Percentiles rank a stretch among this genome's conserved stretches.
Conservation (phyloP, 768 basidiomycete species). For the Nidularia sp. region DNA sequence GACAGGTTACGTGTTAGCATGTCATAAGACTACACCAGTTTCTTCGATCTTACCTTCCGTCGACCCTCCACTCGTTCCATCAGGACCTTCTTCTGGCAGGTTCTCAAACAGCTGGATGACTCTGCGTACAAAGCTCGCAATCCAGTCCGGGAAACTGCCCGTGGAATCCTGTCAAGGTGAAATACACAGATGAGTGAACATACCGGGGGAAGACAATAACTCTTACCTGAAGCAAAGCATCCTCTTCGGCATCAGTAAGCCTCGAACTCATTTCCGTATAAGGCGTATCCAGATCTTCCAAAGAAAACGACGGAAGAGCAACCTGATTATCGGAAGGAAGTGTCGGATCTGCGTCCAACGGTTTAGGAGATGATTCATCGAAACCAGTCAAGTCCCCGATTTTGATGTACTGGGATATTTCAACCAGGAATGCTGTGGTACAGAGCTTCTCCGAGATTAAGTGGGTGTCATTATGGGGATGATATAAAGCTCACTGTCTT, state of each 20-base stretch:
- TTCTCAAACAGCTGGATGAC: slow-evolving; percentile 82
- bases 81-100: slow-evolving; percentile 75
- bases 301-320: slow-evolving; percentile 31
- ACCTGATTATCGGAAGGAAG: slow-evolving; percentile 19
- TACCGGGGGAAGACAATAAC: neutral
- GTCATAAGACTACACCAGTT: too few species aligned
- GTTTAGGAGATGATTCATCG: slow-evolving; percentile 20
- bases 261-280: slow-evolving; percentile 32
- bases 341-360: slow-evolving; percentile 27
- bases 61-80: slow-evolving; percentile 57
- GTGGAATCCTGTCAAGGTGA: slow-evolving; percentile 48
- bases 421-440: slow-evolving; percentile 71
- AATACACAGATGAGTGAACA: neutral
- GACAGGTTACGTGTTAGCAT: neutral
- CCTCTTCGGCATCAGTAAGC: slow-evolving; percentile 62
- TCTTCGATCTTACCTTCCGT: slow-evolving; percentile 47
- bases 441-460: slow-evolving; percentile 44
- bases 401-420: slow-evolving; percentile 72
- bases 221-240: slow-evolving; percentile 53
- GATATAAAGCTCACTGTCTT: slow-evolving; percentile 56
- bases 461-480: neutral
- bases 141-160: slow-evolving; percentile 76
- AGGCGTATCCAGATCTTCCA: slow-evolving; percentile 32
- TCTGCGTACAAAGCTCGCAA: slow-evolving; percentile 73
- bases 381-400: slow-evolving; percentile 57